Conservation (phyloP, 441 rosid species). For the Croton laevigatus region DNA sequence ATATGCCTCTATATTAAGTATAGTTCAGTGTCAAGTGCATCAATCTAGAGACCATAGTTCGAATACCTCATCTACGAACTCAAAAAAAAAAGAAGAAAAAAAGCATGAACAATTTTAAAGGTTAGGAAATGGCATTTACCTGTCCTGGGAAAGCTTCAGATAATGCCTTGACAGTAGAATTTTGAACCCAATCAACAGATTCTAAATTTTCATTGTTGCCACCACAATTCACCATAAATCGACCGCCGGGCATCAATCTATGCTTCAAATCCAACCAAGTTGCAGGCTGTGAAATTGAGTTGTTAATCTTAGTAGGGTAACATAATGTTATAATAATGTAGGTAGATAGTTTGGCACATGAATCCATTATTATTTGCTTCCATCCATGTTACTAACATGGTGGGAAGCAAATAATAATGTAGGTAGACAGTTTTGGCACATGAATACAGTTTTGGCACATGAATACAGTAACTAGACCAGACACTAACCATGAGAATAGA, state of each 20-base stretch:
- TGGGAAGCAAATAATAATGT: background rate
- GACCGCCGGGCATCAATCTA: constrained; percentile 63
- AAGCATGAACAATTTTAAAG: background rate
- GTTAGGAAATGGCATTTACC: constrained; percentile 31
- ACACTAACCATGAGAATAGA: no score
- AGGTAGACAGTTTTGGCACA: background rate
- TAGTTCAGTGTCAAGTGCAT: no score
- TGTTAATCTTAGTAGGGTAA: background rate
- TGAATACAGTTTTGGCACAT: background rate
- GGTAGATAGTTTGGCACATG: no score
- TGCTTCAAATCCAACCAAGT: constrained; percentile 62
- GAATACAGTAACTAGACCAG: background rate
- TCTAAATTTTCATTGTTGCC: constrained; percentile 43
- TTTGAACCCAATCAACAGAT: constrained; percentile 35
- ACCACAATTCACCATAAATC: constrained; percentile 80
- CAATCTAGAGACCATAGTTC: no score
- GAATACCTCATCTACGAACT: no score
- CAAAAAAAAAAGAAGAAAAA: constrained; percentile 4
- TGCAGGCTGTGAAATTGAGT: constrained; percentile 38
- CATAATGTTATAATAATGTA: no score
- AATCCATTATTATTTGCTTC: no score
- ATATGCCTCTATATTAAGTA: no score
- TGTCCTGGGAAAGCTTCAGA: constrained; percentile 66
- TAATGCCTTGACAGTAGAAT: constrained; percentile 61
- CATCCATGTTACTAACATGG: no score